Percentiles rank a stretch among this genome's conserved stretches.
These are phyloP conservation scores for Tagetes patula DNA, from an alignment of 129 eudicot species.

Conservation along the genomic window DNA sequence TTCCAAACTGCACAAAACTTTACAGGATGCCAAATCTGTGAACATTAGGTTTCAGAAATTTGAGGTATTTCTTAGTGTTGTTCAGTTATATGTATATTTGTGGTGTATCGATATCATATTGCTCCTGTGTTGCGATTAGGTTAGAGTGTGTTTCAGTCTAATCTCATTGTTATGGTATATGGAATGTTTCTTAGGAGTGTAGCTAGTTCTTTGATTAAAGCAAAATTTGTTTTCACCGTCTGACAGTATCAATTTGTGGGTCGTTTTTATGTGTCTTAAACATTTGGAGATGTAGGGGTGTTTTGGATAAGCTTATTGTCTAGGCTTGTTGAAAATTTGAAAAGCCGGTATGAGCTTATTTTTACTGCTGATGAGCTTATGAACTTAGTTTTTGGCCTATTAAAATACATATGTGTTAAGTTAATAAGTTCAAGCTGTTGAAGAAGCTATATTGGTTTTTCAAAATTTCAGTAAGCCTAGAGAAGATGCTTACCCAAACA, in stretches of 20 bases:
- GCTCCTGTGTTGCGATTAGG: neutral
- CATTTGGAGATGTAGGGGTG: neutral
- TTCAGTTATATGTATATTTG: neutral
- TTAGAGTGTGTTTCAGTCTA: neutral
- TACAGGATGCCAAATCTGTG: constrained; percentile 6
- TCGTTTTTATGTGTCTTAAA: constrained; percentile 14
- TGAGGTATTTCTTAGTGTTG: constrained; percentile 7
- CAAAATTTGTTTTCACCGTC: neutral
- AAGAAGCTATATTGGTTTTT: neutral
- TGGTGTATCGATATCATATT: constrained; percentile 1
- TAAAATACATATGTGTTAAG: neutral
- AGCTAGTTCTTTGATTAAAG: constrained; percentile 11
- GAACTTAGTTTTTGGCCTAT: neutral
- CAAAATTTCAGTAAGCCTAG: neutral
- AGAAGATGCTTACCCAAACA: neutral
- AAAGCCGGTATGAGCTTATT: neutral
- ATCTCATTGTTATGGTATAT: constrained; percentile 14
- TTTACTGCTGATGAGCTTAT: neutral
- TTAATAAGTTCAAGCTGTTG: neutral
- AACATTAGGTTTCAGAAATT: neutral
- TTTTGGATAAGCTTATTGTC: neutral
- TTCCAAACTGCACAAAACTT: neutral
- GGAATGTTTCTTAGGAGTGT: constrained; percentile 10
- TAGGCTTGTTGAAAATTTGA: neutral
- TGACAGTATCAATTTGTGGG: constrained; percentile 10